Base-by-base conservation (phyloP, 1,284 basidiomycete species). In the Puccinia sorghi region DNA sequence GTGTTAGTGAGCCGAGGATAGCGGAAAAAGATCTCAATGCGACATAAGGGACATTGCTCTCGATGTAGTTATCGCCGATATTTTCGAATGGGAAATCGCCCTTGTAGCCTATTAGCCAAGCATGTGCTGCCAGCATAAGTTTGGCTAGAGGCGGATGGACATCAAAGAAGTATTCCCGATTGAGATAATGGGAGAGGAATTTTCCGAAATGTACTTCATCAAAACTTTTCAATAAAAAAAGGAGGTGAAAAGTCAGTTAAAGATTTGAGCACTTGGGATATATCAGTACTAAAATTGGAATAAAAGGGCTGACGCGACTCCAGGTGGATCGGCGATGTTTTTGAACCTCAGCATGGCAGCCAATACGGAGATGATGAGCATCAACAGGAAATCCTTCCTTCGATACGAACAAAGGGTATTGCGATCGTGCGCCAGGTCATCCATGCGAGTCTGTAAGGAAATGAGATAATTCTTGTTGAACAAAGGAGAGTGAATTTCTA, bases 141-240 rank as follows among this genome's bases (percentile, higher is more conserved):
- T 97, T 97, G 63, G 95, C 94, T 73, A 97, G 90, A 17, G 96
- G 96, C 54, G 96, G 96, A 83, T 99, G 97, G 4, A 99, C 97
- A 85, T 99, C 97, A 87, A 99, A 99, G 86, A 98, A 98, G 87
- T 97, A 99, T 86, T 97, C 89, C 81, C 94, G 88, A 74, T 87
- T 87, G 82, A 97, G 90, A 85, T 97, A 97, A 85, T 93, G 92
- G 7, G 92, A 89, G 22, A 94, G 94, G 85, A 98, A 95, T 86
- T 84, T 93, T 81, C 94, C 94, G 84, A 97, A 97, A 84, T 97
- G 94, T 15, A 97, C 94, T 86, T 97, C 94, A 84, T 97, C 94
- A 85, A 97, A 97, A 54, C 93, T 95, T 82, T 78, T 50, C 43
- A 2, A 46, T 46, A 46, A 46, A 12, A 46, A 46, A 17, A 46